phyloP scores from a whole-genome alignment of 495 filamentous ascomycete species.

The Acidiella bohemica region DNA sequence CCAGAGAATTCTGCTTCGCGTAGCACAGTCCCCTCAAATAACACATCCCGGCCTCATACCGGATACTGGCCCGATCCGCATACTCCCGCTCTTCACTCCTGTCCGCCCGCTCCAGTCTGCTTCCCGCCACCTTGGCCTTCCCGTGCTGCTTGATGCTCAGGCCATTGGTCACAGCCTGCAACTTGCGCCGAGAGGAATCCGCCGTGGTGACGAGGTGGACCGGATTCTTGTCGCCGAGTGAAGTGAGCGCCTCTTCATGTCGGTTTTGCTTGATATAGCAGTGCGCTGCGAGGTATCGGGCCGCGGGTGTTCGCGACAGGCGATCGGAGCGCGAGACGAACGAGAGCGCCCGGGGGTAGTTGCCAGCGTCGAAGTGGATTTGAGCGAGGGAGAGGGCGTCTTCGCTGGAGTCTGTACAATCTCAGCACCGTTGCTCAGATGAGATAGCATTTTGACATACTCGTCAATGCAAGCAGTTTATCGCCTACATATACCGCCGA shows the following conservation, averaged over 20 bases:
- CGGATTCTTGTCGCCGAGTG: constrained; percentile 89
- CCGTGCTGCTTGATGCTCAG: constrained; percentile 36
- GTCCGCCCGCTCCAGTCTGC: constrained; percentile 39
- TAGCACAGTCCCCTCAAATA: constrained; percentile 87
- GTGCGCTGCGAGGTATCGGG: constrained; percentile 81
- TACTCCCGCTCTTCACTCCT: constrained; percentile 49
- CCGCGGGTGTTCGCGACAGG: constrained; percentile 64
- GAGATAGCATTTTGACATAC: no score
- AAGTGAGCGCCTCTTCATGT: constrained; percentile 71
- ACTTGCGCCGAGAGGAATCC: constrained; percentile 48
- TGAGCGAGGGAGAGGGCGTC: constrained; percentile 93
- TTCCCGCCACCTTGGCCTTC: constrained; percentile 11
- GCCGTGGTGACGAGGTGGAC: constrained; percentile 62
- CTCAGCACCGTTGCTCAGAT: neutral
- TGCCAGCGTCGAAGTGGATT: constrained; percentile 84
- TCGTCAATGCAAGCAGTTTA: constrained; percentile 86
- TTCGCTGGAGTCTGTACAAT: constrained; percentile 56
- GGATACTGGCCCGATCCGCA: constrained; percentile 57
- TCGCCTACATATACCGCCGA: constrained; percentile 93
- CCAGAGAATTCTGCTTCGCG: constrained; percentile 94
- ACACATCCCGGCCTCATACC: constrained; percentile 94
- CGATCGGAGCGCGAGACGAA: constrained; percentile 78
- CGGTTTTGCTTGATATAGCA: constrained; percentile 84
- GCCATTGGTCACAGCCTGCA: constrained; percentile 32
- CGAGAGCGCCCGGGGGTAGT: constrained; percentile 77